Conservation (phyloP, 805 yeast genomes). For the Metschnikowia borealis region DNA sequence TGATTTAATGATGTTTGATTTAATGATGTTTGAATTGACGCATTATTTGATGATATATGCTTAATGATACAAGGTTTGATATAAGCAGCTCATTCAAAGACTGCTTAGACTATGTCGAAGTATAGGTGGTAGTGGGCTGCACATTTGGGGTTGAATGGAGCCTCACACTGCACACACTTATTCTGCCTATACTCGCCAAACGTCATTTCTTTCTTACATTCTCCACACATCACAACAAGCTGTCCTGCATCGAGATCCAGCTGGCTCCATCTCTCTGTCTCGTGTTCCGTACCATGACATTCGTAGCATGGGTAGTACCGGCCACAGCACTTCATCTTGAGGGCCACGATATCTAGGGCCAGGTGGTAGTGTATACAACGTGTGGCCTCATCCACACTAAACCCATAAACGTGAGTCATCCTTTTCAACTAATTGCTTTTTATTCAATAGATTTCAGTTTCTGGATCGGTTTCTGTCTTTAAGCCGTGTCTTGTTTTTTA, state of each 20-base stretch:
- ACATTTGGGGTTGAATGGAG: constrained; percentile 36
- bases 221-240: constrained; percentile 34
- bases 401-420: constrained; percentile 12
- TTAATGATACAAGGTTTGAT: too few relatives aligned
- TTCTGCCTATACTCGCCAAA: constrained; percentile 24
- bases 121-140: constrained; percentile 34
- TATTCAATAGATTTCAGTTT: too few relatives aligned
- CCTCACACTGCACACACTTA: constrained; percentile 25
- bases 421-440: too few relatives aligned
- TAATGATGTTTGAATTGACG: too few relatives aligned
- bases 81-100: too few relatives aligned
- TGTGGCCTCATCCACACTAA: constrained; percentile 27
- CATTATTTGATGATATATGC: too few relatives aligned
- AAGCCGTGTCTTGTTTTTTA: too few relatives aligned
- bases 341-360: constrained; percentile 34
- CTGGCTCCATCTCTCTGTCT: constrained; percentile 13
- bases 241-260: constrained; percentile 9
- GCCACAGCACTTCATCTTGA: constrained; percentile 37
- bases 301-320: constrained; percentile 36
- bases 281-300: constrained; percentile 30
- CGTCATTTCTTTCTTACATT: constrained; percentile 27
- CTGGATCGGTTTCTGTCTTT: too few relatives aligned
- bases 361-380: constrained; percentile 37
- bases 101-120: constrained; percentile 20
- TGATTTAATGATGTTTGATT: too few relatives aligned